Evolutionary conservation across 768 basidiomycete species (phyloP).

Genomic region (Crucibulum laeve): DNA sequence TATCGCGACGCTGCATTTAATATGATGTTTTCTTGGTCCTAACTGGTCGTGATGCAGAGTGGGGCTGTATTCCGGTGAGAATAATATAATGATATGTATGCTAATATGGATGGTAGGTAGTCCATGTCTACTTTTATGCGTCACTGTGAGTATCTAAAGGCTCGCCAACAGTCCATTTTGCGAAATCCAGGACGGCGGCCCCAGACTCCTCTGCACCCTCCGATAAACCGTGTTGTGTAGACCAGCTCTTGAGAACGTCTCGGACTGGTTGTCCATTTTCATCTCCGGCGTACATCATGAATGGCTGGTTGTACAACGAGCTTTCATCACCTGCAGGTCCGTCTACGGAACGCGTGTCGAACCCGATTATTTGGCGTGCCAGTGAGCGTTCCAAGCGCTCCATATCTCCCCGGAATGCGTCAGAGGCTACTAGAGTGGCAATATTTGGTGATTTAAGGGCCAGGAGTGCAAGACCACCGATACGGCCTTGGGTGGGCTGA

Average conservation of each 20-base stretch:
- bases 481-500: conserved; percentile 49
- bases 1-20: too few species aligned
- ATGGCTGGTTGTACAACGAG: conserved; percentile 68
- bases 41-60: too few species aligned
- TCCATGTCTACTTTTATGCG: conserved; percentile 2
- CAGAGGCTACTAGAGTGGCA: conserved; percentile 34
- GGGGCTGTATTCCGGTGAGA: too few species aligned
- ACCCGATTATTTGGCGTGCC: conserved; percentile 83
- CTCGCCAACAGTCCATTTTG: conserved; percentile 65
- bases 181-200: conserved; percentile 49
- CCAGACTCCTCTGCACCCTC: conserved; percentile 27
- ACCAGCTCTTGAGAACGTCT: conserved; percentile 52
- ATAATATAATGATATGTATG: too few species aligned
- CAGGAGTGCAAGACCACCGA: conserved; percentile 55
- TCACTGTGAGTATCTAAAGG: conserved; percentile 4
- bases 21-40: too few species aligned
- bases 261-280: conserved; percentile 34
- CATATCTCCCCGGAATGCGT: conserved; percentile 53
- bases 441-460: conserved; percentile 47
- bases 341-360: conserved; percentile 58
- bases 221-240: conserved; percentile 34
- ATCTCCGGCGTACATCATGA: conserved; percentile 69
- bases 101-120: too few species aligned
- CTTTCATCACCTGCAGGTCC: conserved; percentile 34
- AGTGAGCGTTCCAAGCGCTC: conserved; percentile 65